A percentile compares a stretch with the other conserved stretches of the same genome.
Conservation (phyloP, 345 rosid species). For the Populus alba region DNA sequence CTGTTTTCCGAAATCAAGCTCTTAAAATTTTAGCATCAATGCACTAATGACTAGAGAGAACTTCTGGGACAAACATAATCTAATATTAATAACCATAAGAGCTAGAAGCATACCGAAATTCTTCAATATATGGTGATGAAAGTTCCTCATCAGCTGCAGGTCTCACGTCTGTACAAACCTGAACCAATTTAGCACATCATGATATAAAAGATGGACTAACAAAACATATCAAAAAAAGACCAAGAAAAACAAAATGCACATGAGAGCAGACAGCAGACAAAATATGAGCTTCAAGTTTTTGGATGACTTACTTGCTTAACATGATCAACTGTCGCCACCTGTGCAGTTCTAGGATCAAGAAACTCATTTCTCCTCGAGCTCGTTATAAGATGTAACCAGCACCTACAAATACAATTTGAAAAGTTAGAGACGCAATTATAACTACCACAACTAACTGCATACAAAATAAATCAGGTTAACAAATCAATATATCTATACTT, state of each 20-base stretch:
- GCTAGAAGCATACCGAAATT: conserved; percentile 57
- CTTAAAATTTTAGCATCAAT: neutral
- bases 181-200: conserved; percentile 52
- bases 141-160: conserved; percentile 94
- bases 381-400: conserved; percentile 63
- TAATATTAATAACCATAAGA: neutral
- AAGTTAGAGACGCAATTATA: neutral
- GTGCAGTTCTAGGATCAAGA: conserved; percentile 91
- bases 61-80: neutral
- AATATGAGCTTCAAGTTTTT: neutral
- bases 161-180: conserved; percentile 89
- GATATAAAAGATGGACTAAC: conserved; percentile 22
- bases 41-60: neutral
- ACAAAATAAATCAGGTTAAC: neutral
- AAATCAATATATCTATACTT: too few relatives aligned
- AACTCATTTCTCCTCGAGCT: conserved; percentile 60
- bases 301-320: conserved; percentile 70
- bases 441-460: neutral
- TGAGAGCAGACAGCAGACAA: neutral
- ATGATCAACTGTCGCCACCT: conserved; percentile 84
- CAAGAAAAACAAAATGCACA: too few relatives aligned
- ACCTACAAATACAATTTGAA: conserved; percentile 40
- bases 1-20: neutral
- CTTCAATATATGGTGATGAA: conserved; percentile 78
- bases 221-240: neutral